Evolutionary conservation across 2,329 filamentous ascomycete species (phyloP).

Genomic region (Aspergillus fischeri): DNA sequence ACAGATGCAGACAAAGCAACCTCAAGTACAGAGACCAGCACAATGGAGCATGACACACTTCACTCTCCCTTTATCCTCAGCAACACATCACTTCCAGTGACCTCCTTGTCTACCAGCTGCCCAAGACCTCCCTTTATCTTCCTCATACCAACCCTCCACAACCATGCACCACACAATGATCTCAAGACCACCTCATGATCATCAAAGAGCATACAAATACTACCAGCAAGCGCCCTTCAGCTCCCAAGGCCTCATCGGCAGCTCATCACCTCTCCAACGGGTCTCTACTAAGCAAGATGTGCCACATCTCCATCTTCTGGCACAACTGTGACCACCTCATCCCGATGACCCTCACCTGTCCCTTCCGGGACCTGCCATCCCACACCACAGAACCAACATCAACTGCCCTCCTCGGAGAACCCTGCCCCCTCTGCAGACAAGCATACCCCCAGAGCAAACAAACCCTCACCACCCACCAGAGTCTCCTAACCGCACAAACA

Average conservation of each 20-base stretch:
- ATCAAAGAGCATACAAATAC: not conserved
- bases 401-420: not conserved
- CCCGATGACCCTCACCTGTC: not conserved
- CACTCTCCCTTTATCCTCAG: not conserved
- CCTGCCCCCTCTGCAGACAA: conserved; percentile 5
- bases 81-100: not conserved
- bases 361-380: not conserved
- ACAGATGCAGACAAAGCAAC: not conserved
- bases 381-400: not conserved
- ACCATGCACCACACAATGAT: not conserved
- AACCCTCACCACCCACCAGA: not conserved
- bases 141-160: not conserved
- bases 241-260: not conserved
- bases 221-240: not conserved
- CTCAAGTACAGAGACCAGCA: not conserved
- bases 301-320: conserved; percentile 3
- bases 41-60: not conserved
- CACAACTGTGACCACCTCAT: conserved; percentile 3
- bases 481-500: not conserved
- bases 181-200: not conserved
- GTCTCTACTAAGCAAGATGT: not conserved
- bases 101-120: not conserved
- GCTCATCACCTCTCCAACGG: not conserved
- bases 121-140: not conserved
- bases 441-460: not conserved